Percentiles rank a stretch among this genome's conserved stretches.
phyloP scores from a whole-genome alignment of 768 basidiomycete genomes.

The Serendipita sp. region DNA sequence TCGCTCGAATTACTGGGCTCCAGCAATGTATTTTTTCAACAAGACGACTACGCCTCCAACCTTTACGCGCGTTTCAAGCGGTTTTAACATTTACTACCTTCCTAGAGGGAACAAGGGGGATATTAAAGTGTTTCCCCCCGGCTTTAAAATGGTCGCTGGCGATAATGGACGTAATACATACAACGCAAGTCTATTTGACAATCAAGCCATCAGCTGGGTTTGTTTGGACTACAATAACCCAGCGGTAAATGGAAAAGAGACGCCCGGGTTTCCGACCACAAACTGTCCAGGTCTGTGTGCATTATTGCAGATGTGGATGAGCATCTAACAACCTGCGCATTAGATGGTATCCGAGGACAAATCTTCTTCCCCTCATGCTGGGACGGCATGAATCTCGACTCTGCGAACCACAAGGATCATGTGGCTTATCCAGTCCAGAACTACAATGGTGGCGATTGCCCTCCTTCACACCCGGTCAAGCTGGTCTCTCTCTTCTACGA shows the following conservation, averaged over 20 bases:
- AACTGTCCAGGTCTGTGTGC: constrained; percentile 12
- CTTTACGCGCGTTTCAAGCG: neutral
- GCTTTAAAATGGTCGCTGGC: constrained; percentile 28
- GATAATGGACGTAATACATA: constrained; percentile 31
- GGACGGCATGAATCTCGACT: constrained; percentile 26
- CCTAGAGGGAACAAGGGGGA: neutral
- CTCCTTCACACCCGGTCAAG: constrained; percentile 11
- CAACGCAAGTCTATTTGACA: constrained; percentile 27
- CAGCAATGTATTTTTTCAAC: constrained; percentile 1
- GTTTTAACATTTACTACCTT: neutral
- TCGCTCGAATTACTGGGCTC: neutral
- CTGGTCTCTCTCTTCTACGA: constrained; percentile 9
- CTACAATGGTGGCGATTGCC: constrained; percentile 12
- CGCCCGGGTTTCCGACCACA: constrained; percentile 8
- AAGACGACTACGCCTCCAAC: neutral
- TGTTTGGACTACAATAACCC: constrained; percentile 25
- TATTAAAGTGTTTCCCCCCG: neutral
- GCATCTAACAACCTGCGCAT: neutral
- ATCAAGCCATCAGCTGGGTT: constrained; percentile 24
- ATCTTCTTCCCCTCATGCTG: constrained; percentile 23
- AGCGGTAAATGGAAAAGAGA: constrained; percentile 10
- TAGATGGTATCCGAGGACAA: constrained; percentile 10
- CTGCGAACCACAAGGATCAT: constrained; percentile 24
- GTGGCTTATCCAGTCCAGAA: constrained; percentile 19
- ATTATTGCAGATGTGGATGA: neutral